Percentiles rank a stretch among this genome's conserved stretches.
Evolutionary conservation across 345 rosid genomes (phyloP).

Genomic region (Gossypium thurberi): DNA sequence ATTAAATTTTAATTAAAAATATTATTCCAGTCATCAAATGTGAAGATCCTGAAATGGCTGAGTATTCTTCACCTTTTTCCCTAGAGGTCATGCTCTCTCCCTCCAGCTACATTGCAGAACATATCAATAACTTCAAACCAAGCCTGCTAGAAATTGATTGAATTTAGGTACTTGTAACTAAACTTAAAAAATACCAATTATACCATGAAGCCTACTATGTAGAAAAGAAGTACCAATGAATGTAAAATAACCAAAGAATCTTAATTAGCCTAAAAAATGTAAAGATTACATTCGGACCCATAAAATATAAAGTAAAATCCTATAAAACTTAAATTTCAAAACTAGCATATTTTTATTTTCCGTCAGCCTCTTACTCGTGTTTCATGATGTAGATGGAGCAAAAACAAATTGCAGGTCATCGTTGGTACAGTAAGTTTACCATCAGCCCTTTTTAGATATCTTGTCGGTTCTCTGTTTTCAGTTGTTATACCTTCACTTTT

Average conservation of each 20-base stretch:
- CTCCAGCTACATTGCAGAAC: not conserved
- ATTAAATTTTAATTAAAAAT: not conserved
- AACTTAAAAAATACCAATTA: not conserved
- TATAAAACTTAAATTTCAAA: not conserved
- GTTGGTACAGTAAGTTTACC: slow-evolving; percentile 80
- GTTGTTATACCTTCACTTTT: slow-evolving; percentile 15
- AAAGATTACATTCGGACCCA: not conserved
- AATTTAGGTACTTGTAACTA: not conserved
- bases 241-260: not conserved
- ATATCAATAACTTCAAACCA: not conserved
- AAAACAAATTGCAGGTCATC: slow-evolving; percentile 85
- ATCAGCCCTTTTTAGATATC: slow-evolving; percentile 3
- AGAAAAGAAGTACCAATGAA: not conserved
- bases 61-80: not conserved
- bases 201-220: not conserved
- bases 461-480: slow-evolving; percentile 8
- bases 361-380: slow-evolving; percentile 9
- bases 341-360: not conserved
- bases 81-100: not conserved
- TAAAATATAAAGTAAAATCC: not conserved
- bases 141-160: not conserved
- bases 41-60: not conserved
- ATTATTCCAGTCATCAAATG: not conserved
- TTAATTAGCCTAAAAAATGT: not conserved
- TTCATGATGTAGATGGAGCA: slow-evolving; percentile 76